phyloP scores from a whole-genome alignment of 148 eudicot species.

The Euryodendron excelsum region DNA sequence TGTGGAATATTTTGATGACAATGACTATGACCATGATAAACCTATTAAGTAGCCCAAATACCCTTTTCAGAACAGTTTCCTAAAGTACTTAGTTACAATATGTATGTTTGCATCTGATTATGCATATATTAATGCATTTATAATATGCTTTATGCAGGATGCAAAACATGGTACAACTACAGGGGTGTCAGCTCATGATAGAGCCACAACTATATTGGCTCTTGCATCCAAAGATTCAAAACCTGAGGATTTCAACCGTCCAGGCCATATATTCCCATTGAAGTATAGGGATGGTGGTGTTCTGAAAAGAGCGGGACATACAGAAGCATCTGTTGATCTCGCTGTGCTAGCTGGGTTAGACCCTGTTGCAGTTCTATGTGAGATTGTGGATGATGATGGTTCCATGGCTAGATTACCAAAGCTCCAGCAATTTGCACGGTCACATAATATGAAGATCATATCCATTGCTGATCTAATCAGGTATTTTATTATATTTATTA shows the following conservation, averaged over 20 bases:
- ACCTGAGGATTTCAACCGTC: constrained; percentile 87
- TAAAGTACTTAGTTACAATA: background rate
- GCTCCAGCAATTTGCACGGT: constrained; percentile 66
- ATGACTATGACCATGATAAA: background rate
- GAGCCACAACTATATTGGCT: constrained; percentile 72
- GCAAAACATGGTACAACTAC: constrained; percentile 91
- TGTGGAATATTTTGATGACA: background rate
- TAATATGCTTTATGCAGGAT: constrained; percentile 52
- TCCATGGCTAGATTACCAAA: constrained; percentile 93
- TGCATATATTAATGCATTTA: background rate
- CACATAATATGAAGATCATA: constrained; percentile 66
- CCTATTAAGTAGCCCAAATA: background rate
- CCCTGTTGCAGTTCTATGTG: constrained; percentile 81
- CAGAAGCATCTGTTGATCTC: constrained; percentile 91
- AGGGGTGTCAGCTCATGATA: constrained; percentile 83
- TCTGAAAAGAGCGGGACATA: constrained; percentile 92
- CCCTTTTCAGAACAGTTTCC: background rate
- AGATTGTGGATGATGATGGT: constrained; percentile 96
- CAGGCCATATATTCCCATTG: constrained; percentile 94
- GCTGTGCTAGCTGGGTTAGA: constrained; percentile 77
- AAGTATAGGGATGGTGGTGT: constrained; percentile 94
- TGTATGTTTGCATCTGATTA: background rate
- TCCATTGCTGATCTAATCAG: constrained; percentile 93
- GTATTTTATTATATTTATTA: constrained; percentile 25
- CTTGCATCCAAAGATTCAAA: constrained; percentile 77